A percentile compares a stretch with the other conserved stretches of the same genome.
These are phyloP conservation scores for Carpinus viminea DNA, from an alignment of 306 rosid genomes.

Conservation along the genomic window DNA sequence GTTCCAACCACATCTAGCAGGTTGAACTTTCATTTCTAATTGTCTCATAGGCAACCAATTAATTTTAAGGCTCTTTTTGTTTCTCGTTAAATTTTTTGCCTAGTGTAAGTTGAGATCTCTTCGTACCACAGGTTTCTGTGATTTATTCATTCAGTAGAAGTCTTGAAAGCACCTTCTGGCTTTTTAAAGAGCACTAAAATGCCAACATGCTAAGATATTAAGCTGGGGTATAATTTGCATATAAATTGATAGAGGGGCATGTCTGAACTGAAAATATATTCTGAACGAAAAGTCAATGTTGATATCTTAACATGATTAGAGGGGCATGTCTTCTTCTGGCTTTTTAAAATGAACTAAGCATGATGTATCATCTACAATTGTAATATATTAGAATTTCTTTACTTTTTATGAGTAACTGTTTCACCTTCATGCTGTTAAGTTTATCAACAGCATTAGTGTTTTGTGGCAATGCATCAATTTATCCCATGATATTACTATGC, in stretches of 20 bases:
- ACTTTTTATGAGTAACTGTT: neutral
- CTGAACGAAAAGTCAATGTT: no score
- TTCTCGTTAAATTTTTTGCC: neutral
- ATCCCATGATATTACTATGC: neutral
- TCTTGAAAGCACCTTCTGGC: neutral
- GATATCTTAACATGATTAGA: neutral
- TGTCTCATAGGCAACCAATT: no score
- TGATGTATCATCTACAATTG: neutral
- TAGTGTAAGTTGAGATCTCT: neutral
- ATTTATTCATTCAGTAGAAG: conserved; percentile 2
- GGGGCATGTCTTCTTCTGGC: neutral
- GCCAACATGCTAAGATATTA: neutral
- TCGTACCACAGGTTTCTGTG: neutral
- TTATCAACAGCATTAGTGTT: neutral
- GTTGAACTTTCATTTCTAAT: neutral
- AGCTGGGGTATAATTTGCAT: neutral
- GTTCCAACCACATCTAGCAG: no score
- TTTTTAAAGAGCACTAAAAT: neutral
- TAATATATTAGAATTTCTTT: conserved; percentile 7
- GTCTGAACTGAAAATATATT: no score
- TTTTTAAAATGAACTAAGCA: neutral
- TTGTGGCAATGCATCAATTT: neutral
- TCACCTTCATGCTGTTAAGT: neutral
- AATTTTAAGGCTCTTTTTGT: neutral
- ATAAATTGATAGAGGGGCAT: neutral